Percentiles rank a stretch among this genome's conserved stretches.
Conservation (phyloP, 768 basidiomycete species). For the Flagelloscypha sp. region DNA sequence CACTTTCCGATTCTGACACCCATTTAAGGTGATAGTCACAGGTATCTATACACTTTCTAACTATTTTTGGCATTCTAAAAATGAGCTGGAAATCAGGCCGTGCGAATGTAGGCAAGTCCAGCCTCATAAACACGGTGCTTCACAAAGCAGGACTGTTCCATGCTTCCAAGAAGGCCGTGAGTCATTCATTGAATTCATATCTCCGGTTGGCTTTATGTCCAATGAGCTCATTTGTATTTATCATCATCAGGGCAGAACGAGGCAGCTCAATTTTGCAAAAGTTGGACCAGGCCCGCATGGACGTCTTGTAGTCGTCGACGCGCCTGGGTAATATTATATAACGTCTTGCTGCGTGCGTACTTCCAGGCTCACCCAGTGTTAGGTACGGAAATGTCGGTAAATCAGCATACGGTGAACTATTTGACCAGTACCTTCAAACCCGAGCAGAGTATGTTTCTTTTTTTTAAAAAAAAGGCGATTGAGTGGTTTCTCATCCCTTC, state of each 20-base stretch:
- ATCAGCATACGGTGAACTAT: conserved; percentile 66
- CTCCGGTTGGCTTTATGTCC: neutral
- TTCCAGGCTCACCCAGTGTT: too few species aligned
- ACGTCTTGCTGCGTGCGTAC: too few species aligned
- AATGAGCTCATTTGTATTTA: neutral
- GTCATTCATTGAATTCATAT: conserved; percentile 15
- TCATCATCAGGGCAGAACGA: conserved; percentile 54
- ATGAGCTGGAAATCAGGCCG: conserved; percentile 38
- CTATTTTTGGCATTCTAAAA: neutral
- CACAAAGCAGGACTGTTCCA: conserved; percentile 47
- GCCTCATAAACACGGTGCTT: conserved; percentile 61
- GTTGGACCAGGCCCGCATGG: conserved; percentile 49
- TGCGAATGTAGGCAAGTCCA: conserved; percentile 73
- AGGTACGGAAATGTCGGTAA: conserved; percentile 71
- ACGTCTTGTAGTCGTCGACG: conserved; percentile 62
- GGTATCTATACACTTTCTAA: conserved; percentile 21
- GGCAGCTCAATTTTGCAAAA: conserved; percentile 61
- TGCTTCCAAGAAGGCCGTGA: conserved; percentile 64
- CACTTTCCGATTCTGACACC: conserved; percentile 2
- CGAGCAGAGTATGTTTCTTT: conserved; percentile 47
- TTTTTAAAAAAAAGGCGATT: neutral
- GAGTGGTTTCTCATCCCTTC: conserved; percentile 1
- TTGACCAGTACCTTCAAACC: conserved; percentile 53
- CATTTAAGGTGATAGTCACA: conserved; percentile 34
- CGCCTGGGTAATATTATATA: too few species aligned